phyloP scores from a whole-genome alignment of 495 filamentous ascomycete species.

The Penicillium canariense region DNA sequence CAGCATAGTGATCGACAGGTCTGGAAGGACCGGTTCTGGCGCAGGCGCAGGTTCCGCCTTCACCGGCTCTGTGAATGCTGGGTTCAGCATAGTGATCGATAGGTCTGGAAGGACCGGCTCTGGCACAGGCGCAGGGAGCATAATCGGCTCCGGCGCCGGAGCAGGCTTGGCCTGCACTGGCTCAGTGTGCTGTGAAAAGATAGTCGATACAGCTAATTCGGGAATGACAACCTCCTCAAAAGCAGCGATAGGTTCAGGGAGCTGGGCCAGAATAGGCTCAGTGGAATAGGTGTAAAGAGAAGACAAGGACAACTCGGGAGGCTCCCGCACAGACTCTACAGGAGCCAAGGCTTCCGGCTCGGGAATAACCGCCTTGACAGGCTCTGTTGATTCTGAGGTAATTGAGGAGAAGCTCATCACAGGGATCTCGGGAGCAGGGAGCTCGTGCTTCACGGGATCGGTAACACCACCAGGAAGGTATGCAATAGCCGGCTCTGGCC shows the following conservation, averaged over 20 bases:
- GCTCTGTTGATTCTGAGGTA: slow-evolving; percentile 31
- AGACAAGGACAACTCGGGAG: slow-evolving; percentile 28
- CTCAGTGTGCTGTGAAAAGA: slow-evolving; percentile 49
- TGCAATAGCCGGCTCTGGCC: slow-evolving; percentile 32
- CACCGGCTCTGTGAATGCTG: slow-evolving; percentile 38
- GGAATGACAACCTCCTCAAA: slow-evolving; percentile 16
- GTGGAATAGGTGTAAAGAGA: slow-evolving; percentile 22
- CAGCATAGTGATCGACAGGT: slow-evolving; percentile 35
- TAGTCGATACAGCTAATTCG: slow-evolving; percentile 45
- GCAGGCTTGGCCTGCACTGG: slow-evolving; percentile 30
- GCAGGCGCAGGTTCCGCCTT: not conserved
- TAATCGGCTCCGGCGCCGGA: slow-evolving; percentile 19
- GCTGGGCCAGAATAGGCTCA: slow-evolving; percentile 19
- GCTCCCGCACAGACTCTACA: slow-evolving; percentile 16
- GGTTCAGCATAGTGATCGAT: slow-evolving; percentile 34
- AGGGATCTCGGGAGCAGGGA: slow-evolving; percentile 19
- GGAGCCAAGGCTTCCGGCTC: slow-evolving; percentile 11
- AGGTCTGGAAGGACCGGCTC: slow-evolving; percentile 32
- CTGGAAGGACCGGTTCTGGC: slow-evolving; percentile 28
- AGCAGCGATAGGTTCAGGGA: slow-evolving; percentile 14
- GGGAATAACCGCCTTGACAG: slow-evolving; percentile 12
- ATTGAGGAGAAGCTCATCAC: slow-evolving; percentile 22
- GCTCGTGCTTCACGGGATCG: slow-evolving; percentile 29
- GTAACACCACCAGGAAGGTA: slow-evolving; percentile 32
- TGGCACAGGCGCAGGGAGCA: slow-evolving; percentile 18